phyloP scores from a whole-genome alignment of 768 basidiomycete species.

The Rhodotorula paludigena region DNA sequence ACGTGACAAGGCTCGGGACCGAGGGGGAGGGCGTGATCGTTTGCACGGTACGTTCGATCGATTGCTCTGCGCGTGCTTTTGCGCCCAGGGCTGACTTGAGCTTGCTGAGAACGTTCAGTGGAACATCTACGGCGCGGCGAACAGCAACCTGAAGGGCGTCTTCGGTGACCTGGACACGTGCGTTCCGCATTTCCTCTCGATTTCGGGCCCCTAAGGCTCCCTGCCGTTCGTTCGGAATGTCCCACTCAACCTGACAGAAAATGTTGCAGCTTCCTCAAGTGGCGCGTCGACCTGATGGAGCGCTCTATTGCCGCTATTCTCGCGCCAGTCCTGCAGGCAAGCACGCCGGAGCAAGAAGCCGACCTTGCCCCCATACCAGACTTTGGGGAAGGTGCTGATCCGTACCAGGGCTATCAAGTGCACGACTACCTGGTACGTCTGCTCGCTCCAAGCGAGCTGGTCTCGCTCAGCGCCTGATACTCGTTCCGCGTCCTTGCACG shows the following conservation, averaged over 20 bases:
- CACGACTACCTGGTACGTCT: slow-evolving; percentile 26
- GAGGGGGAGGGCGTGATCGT: slow-evolving; percentile 1
- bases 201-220: background rate
- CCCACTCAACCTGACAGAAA: too few species aligned
- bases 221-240: too few species aligned
- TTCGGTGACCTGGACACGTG: slow-evolving; percentile 34
- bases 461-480: too few species aligned
- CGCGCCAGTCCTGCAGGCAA: slow-evolving; percentile 2
- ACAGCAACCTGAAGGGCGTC: slow-evolving; percentile 14
- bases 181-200: background rate
- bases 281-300: slow-evolving; percentile 36
- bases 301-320: slow-evolving; percentile 3
- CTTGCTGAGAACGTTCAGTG: slow-evolving; percentile 8
- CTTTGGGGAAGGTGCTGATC: slow-evolving; percentile 20
- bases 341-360: background rate
- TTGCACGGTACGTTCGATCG: background rate
- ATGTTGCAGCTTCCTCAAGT: slow-evolving; percentile 24
- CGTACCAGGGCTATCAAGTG: slow-evolving; percentile 33
- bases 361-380: slow-evolving; percentile 25
- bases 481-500: background rate
- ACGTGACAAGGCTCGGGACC: slow-evolving; percentile 15
- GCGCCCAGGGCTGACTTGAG: background rate
- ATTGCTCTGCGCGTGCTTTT: background rate
- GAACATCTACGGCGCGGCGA: slow-evolving; percentile 38
- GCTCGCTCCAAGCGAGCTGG: too few species aligned